A percentile compares a stretch with the other conserved stretches of the same genome.
These are phyloP conservation scores for Corchorus olitorius DNA, from an alignment of 345 rosid genomes.

Conservation along the genomic window DNA sequence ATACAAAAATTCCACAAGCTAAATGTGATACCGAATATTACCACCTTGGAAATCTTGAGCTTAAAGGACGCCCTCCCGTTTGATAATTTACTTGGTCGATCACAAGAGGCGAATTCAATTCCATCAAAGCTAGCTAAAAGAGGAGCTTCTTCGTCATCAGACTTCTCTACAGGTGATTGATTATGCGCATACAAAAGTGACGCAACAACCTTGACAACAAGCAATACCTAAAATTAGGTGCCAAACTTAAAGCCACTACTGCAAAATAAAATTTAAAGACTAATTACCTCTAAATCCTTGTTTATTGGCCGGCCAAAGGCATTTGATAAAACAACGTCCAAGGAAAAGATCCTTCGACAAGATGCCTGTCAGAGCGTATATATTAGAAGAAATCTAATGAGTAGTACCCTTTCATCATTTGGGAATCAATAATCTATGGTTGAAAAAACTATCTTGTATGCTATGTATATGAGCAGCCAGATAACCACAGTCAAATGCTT, in stretches of 20 bases:
- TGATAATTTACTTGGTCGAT: conserved; percentile 59
- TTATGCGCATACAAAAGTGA: conserved; percentile 75
- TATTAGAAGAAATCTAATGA: conserved; percentile 15
- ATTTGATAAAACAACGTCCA: conserved; percentile 73
- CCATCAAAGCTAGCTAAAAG: conserved; percentile 79
- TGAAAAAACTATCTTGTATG: background rate
- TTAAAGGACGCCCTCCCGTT: conserved; percentile 79
- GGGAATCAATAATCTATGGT: conserved; percentile 3
- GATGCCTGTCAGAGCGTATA: conserved; percentile 49
- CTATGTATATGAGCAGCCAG: conserved; percentile 3
- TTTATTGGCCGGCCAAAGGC: conserved; percentile 56
- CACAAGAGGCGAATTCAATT: conserved; percentile 64
- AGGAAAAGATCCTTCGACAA: conserved; percentile 66
- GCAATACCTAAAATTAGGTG: conserved; percentile 14
- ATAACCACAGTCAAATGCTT: background rate
- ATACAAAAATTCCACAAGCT: conserved; percentile 7
- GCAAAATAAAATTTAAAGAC: background rate
- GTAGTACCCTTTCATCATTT: background rate
- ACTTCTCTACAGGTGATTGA: conserved; percentile 65
- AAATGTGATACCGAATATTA: conserved; percentile 10
- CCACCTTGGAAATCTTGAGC: conserved; percentile 84
- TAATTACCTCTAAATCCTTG: conserved; percentile 68
- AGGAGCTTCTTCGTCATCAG: conserved; percentile 65
- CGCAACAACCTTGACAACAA: conserved; percentile 60
- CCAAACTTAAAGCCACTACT: background rate